Evolutionary conservation across 352 stramenopile genomes (phyloP), one percentile per base, ranked within the genome.

Genomic region (Globisporangium cederbergense): DNA sequence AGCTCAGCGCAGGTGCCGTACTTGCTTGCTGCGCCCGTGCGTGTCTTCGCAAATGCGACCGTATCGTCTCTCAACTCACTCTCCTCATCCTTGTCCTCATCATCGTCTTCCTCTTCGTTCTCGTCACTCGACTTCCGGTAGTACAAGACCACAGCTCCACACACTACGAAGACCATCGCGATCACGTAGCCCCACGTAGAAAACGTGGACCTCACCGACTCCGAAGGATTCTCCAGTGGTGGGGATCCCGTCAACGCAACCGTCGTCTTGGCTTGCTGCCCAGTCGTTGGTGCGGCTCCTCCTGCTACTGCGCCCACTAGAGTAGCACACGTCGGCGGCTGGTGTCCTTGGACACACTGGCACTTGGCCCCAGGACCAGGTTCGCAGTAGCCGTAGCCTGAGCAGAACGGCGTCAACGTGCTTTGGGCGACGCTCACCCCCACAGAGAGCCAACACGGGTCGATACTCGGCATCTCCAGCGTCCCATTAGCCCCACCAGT

Each of bases 321-420:
- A n/a, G 3, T 20, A 22, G 40, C 55, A 22, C 55, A 61, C 22
- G 55, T 52, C 14, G 55, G 55, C 7, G 55, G 55, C 18, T 52
- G 36, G 9, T 42, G 20, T 32, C 43, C 58, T 18, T 55, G 47
- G 45, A 49, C 47, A 30, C 58, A 64, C 25, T 20, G 36, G 32
- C 58, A 64, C 30, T 20, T 49, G 18, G 58, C 58, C 2, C 20
- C 43, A 6, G 58, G 45, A 22, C 58, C 58, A 28, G 43, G 25
- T 4, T 64, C 45, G 32, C 58, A 64, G 22, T 46, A 30, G n/a
- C 67, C 67, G 57, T 60, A 66, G 25, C 67, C 67, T 6, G 60
- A 70, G 40, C 67, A 73, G 4, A 68, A 71, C 10, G 58, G 45
- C 9, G 58, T 67, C 49, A 73, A n/a, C 25, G 53, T 49, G n/a